Conservation (phyloP, 2,329 filamentous ascomycete species). For the Fusarium cyanostomum region DNA sequence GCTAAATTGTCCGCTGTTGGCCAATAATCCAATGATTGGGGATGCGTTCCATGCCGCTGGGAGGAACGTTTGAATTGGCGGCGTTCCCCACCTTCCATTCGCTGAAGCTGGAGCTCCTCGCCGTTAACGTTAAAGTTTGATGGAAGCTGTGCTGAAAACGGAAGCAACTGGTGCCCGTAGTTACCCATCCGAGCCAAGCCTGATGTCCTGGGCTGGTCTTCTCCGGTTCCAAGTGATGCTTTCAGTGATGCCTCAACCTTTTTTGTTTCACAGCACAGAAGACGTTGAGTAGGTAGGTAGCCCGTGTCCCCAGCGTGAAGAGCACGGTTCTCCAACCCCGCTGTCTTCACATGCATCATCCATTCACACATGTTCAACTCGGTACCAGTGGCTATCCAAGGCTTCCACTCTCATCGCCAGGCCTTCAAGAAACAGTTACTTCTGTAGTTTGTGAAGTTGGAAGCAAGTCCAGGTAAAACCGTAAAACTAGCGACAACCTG, state of each 20-base stretch:
- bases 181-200: no score
- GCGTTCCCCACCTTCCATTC: background rate
- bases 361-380: background rate
- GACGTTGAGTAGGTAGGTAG: background rate
- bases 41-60: background rate
- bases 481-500: no score
- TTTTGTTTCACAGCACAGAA: conserved; percentile 2
- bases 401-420: no score
- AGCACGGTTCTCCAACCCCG: background rate
- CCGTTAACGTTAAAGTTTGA: background rate
- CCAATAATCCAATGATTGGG: background rate
- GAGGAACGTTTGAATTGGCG: background rate
- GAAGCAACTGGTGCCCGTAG: background rate
- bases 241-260: background rate
- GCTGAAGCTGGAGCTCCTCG: background rate
- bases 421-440: no score
- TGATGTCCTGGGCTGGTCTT: no score
- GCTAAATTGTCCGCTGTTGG: background rate
- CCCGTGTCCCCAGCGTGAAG: background rate
- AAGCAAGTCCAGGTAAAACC: no score
- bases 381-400: no score
- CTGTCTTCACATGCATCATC: background rate
- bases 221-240: background rate
- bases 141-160: background rate
- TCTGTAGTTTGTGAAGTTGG: no score